Evolutionary conservation across 306 rosid species (phyloP).

Genomic region (Inga leiocalycina): DNA sequence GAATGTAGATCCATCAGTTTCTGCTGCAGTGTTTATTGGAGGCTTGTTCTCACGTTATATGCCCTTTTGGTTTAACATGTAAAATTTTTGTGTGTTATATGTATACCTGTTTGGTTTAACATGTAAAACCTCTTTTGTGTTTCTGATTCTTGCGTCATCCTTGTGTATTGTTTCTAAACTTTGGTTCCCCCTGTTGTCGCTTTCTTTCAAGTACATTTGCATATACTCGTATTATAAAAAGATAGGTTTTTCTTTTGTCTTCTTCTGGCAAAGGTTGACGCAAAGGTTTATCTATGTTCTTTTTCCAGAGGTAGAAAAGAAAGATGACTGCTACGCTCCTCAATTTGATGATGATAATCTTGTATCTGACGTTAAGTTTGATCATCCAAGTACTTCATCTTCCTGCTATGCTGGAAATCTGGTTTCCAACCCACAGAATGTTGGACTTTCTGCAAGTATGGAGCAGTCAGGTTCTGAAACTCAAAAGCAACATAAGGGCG

Average conservation of each 20-base stretch:
- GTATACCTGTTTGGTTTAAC: background rate
- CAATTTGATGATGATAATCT: constrained; percentile 54
- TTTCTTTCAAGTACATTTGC: constrained; percentile 4
- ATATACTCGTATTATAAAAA: constrained; percentile 9
- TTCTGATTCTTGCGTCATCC: background rate
- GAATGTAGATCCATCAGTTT: constrained; percentile 6
- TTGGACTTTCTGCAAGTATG: constrained; percentile 34
- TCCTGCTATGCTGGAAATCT: constrained; percentile 30
- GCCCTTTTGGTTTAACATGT: background rate
- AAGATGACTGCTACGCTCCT: constrained; percentile 55
- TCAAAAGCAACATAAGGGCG: constrained; percentile 31
- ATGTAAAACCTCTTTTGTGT: background rate
- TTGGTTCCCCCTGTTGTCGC: background rate
- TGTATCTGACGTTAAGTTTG: constrained; percentile 44
- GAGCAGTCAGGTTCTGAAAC: constrained; percentile 23
- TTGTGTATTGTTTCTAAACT: background rate
- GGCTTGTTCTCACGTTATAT: background rate
- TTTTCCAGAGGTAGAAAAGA: constrained; percentile 69
- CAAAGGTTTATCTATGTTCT: constrained; percentile 5
- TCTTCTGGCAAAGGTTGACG: constrained; percentile 22
- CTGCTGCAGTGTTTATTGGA: constrained; percentile 11
- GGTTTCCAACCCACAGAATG: constrained; percentile 21
- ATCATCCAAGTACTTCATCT: constrained; percentile 40
- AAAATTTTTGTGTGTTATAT: background rate
- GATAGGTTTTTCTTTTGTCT: constrained; percentile 13